Conservation (phyloP, 2,329 filamentous ascomycete species). For the Pseudogymnoascus destructans region DNA sequence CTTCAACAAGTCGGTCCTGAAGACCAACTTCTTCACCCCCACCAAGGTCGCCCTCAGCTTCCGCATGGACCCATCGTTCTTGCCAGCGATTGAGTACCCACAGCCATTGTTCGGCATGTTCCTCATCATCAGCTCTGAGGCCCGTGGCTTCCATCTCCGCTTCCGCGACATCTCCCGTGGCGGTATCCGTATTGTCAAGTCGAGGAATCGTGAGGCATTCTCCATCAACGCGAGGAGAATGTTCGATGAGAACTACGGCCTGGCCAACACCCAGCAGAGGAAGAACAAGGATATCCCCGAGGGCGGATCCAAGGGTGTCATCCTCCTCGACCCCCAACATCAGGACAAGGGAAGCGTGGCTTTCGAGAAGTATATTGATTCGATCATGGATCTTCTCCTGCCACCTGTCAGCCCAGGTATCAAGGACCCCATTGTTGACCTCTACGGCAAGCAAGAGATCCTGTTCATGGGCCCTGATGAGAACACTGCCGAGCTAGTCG, state of each 20-base stretch:
- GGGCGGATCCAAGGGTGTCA: conserved; percentile 94
- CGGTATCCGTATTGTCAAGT: conserved; percentile 97
- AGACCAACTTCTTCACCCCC: conserved; percentile 91
- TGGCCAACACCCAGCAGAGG: conserved; percentile 95
- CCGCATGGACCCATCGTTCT: conserved; percentile 77
- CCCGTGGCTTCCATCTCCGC: conserved; percentile 89
- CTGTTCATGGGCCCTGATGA: conserved; percentile 98
- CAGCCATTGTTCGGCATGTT: conserved; percentile 97
- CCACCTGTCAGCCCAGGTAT: conserved; percentile 86
- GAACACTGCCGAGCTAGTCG: conserved; percentile 92
- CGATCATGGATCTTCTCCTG: conserved; percentile 86
- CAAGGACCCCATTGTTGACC: conserved; percentile 95
- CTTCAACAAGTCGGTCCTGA: conserved; percentile 86
- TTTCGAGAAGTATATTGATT: conserved; percentile 99
- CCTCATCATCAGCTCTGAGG: conserved; percentile 91
- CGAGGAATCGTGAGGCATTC: conserved; percentile 88
- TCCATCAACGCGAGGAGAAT: conserved; percentile 90
- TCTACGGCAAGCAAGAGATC: conserved; percentile 91
- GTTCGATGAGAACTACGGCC: conserved; percentile 97
- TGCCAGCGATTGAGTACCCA: conserved; percentile 85
- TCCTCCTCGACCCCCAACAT: conserved; percentile 83
- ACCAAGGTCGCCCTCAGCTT: conserved; percentile 98
- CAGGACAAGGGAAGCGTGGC: conserved; percentile 86
- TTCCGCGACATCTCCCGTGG: conserved; percentile 96
- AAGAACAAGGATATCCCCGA: conserved; percentile 99